These are phyloP conservation scores for Cladophialophora yegresii DNA, from an alignment of 2,329 filamentous ascomycete genomes.

Conservation along the genomic window DNA sequence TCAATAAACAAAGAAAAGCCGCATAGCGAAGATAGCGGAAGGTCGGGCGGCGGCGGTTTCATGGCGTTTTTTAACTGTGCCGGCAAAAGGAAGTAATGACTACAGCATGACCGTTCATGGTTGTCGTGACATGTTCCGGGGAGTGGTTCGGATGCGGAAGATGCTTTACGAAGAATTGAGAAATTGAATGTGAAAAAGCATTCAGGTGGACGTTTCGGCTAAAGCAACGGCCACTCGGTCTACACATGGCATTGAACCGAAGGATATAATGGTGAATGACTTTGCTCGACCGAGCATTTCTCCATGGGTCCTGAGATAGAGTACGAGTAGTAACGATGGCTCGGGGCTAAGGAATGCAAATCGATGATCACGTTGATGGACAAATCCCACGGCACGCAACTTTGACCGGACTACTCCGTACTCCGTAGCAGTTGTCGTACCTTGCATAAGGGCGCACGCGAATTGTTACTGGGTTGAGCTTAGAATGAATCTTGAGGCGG, in stretches of 20 bases:
- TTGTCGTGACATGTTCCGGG: not conserved
- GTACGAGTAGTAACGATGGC: not conserved
- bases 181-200: not conserved
- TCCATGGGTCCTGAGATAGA: not conserved
- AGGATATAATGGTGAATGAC: not conserved
- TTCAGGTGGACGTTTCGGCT: not conserved
- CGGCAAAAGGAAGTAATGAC: constrained; percentile 29
- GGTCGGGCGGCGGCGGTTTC: constrained; percentile 16
- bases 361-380: not conserved
- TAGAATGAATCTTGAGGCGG: not conserved
- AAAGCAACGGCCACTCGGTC: not conserved
- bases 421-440: too few relatives aligned
- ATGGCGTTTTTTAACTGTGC: constrained; percentile 30
- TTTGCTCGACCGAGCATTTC: not conserved
- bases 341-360: not conserved
- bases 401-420: not conserved
- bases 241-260: not conserved
- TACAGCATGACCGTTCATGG: not conserved
- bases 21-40: not conserved
- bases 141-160: not conserved
- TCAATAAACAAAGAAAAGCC: constrained; percentile 4
- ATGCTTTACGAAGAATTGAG: not conserved
- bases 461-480: constrained; percentile 5
- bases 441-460: constrained; percentile 18
- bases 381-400: not conserved